Base-by-base conservation (phyloP, 495 filamentous ascomycete genomes). In the Filosporella fistucella region DNA sequence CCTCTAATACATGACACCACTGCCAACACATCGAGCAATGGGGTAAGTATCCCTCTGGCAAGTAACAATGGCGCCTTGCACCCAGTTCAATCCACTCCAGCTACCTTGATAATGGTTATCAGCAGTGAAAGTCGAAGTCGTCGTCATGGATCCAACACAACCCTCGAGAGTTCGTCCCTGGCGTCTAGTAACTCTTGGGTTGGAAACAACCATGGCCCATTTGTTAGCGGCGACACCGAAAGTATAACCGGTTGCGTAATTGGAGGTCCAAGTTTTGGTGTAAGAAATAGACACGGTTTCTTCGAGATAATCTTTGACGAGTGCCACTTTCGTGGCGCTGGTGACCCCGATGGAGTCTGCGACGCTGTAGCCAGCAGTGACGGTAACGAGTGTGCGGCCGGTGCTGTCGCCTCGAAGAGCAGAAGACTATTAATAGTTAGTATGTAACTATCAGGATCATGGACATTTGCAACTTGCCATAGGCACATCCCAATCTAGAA, bases 51-150 rank as follows among this genome's bases (percentile, higher is more conserved):
- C 8, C 8, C 28, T 8, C 28, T 30, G 8, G 28, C 28, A 30
- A 30, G 28, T 30, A 8, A n/a, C n/a, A 49, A 35, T 20, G 30
- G 54, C 6, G 21, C 35, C 36, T 21, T 39, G 36, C 4, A 39
- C 36, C 36, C 36, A 39, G 21, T 14, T 21, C 14, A 39, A 12
- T 2, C 14, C n/a, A 3, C 21, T 39, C 4, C 2, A 4, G 21
- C 14, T 18, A 12, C 21, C 21, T 14, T 21, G 14, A 21, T 17
- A 39, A 12, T 39, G 18, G 11, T 16, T 11, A 39, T 39, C 36
- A 12, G 36, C 36, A 11, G 14, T 14, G 36, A 39, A 39, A 39
- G 14, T 17, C 8, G 28, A 30, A 12, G 18, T 39, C 11, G 14
- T 39, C 21, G 11, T 14, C 36, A 17, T 14, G 4, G 14, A 17